Percentiles rank a stretch among this genome's conserved stretches.
These are phyloP conservation scores for Euphrasia arctica DNA, from an alignment of 305 asterid species.

Conservation along the genomic window DNA sequence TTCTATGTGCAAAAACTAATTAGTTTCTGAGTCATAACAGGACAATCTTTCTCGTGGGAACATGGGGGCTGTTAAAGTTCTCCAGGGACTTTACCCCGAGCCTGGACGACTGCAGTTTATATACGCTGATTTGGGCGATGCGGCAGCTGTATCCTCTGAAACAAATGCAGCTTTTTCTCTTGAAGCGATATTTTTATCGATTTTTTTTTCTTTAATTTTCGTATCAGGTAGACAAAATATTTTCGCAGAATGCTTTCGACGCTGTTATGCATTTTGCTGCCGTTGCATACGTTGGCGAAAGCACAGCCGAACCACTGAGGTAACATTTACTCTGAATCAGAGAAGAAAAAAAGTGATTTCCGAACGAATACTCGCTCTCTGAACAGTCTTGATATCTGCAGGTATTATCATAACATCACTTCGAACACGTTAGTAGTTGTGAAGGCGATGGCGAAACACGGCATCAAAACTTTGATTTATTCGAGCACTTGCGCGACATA, in stretches of 20 bases:
- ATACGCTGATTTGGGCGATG: conserved; percentile 85
- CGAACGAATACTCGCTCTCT: not conserved
- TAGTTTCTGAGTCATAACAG: conserved; percentile 24
- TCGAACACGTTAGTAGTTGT: conserved; percentile 74
- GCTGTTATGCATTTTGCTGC: conserved; percentile 99
- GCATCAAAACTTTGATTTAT: conserved; percentile 71
- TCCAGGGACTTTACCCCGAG: conserved; percentile 75
- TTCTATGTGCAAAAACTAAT: not conserved
- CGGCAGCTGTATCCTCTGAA: conserved; percentile 52
- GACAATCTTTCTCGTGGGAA: conserved; percentile 94
- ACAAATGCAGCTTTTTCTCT: not conserved
- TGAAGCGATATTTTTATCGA: not conserved
- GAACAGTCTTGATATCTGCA: conserved; percentile 23
- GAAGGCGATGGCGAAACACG: conserved; percentile 79
- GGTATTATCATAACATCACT: conserved; percentile 92
- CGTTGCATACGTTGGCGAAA: conserved; percentile 96
- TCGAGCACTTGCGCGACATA: conserved; percentile 97
- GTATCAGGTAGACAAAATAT: conserved; percentile 64
- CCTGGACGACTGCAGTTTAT: conserved; percentile 88
- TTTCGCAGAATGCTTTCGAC: conserved; percentile 77
- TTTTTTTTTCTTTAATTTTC: conserved; percentile 35
- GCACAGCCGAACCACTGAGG: conserved; percentile 86
- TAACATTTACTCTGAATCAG: conserved; percentile 25
- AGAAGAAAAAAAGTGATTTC: not conserved
- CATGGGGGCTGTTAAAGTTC: conserved; percentile 80